Evolutionary conservation across 2,329 filamentous ascomycete species (phyloP), one percentile per base, ranked within the genome.

Genomic region (Penicillium sp.): DNA sequence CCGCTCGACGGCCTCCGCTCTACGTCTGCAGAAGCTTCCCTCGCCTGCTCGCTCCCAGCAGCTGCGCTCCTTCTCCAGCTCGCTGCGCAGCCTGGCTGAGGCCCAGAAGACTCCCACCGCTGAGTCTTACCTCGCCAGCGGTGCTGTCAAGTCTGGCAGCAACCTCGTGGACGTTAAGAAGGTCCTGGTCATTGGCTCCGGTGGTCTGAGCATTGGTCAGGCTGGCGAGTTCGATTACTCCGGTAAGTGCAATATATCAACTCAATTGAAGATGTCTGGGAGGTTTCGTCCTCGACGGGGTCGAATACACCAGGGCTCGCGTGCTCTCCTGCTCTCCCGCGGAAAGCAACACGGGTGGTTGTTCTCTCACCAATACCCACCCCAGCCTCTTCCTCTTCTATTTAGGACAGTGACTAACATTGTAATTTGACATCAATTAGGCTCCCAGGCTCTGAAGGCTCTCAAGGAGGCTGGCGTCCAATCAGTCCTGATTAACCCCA

Each of bases 191-290:
- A 96, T 97, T 80, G 93, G 93, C 55, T 92, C 88, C 78, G 93
- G 93, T 79, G 93, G 93, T 76, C 83, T 97, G 66, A 91, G 91
- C 74, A 97, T 97, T 84, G 93, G 93, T 61, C 93, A 97, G 79
- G 93, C 93, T 62, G 93, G 93, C 79, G 93, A 97, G 80, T 97
- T 97, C 69, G 93, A 97, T 79, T 97, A 97, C 77, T 97, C 94
- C 75, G 93, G 92, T 96, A 82, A 64, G 87, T 82, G 60, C 62
- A 19, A 45, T 48, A 28, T 19, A 14, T 39, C n/a, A 34, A 28
- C 31, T 45, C 4, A n/a, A 11, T 39, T 19, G 18, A 11, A n/a
- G n/a, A n/a, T n/a, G n/a, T n/a, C 18, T n/a, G 26, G 45, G 33
- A 8, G 10, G 11, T 23, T 42, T n/a, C 19, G 24, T 24, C 49